These are phyloP conservation scores for Nakaseomyces sp. DNA, from an alignment of 1,139 yeast genomes.

Conservation along the genomic window DNA sequence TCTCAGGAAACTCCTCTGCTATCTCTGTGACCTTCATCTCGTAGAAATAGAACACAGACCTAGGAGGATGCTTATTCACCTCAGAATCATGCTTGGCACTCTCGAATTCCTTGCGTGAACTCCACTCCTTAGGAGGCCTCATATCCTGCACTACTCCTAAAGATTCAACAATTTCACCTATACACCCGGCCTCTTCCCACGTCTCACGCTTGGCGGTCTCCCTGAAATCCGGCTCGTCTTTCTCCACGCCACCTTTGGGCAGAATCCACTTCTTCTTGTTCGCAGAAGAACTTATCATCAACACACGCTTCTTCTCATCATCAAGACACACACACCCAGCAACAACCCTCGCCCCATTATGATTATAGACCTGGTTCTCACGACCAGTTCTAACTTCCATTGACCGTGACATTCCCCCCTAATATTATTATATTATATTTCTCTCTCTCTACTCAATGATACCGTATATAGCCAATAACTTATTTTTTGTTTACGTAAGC, in stretches of 20 bases:
- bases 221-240: slow-evolving; percentile 56
- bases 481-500: too few relatives aligned
- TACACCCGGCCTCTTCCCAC: slow-evolving; percentile 96
- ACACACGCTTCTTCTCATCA: slow-evolving; percentile 46
- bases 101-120: slow-evolving; percentile 25
- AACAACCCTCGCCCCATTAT: slow-evolving; percentile 68
- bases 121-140: slow-evolving; percentile 57
- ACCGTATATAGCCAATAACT: too few relatives aligned
- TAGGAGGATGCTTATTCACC: slow-evolving; percentile 38
- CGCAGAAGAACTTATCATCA: slow-evolving; percentile 69
- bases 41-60: slow-evolving; percentile 76
- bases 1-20: slow-evolving; percentile 69
- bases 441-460: too few relatives aligned
- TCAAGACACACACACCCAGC: slow-evolving; percentile 85
- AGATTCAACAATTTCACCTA: slow-evolving; percentile 46
- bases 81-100: slow-evolving; percentile 15
- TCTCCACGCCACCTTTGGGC: slow-evolving; percentile 94
- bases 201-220: slow-evolving; percentile 74
- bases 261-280: slow-evolving; percentile 68
- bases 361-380: slow-evolving; percentile 40
- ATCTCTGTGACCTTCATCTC: slow-evolving; percentile 57
- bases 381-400: slow-evolving; percentile 27
- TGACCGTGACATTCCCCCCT: too few relatives aligned
- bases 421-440: too few relatives aligned
- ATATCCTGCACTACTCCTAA: slow-evolving; percentile 63